Conservation (phyloP, 2,329 filamentous ascomycete species). For the Amauroascus niger region DNA sequence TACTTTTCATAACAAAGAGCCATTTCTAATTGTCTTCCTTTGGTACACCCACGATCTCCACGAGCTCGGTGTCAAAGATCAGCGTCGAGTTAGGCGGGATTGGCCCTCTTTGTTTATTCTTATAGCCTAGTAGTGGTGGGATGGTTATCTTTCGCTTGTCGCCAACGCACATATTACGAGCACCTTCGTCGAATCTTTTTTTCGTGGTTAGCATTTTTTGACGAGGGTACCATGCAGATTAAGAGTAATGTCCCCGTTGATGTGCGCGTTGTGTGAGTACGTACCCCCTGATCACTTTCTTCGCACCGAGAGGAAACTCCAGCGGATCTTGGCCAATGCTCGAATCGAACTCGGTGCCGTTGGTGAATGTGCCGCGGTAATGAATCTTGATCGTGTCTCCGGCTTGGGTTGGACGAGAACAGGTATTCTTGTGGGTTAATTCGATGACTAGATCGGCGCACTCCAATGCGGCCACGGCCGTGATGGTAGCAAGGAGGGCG, state of each 20-base stretch:
- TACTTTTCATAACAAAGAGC: neutral
- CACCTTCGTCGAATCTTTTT: conserved; percentile 73
- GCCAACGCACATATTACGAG: conserved; percentile 88
- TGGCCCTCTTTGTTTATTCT: conserved; percentile 63
- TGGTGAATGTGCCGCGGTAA: conserved; percentile 71
- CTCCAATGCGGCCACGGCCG: conserved; percentile 35
- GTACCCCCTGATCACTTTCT: conserved; percentile 80
- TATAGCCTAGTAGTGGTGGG: conserved; percentile 74
- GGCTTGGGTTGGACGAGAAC: conserved; percentile 63
- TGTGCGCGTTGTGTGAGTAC: conserved; percentile 29
- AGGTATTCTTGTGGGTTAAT: conserved; percentile 58
- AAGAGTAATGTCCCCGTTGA: neutral
- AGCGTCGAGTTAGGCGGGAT: conserved; percentile 75
- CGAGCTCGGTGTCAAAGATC: conserved; percentile 83
- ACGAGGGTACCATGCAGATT: neutral
- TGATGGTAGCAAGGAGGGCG: conserved; percentile 27
- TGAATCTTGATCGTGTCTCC: conserved; percentile 79
- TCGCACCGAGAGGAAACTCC: conserved; percentile 64
- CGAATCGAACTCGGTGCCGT: conserved; percentile 74
- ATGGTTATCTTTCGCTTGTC: conserved; percentile 86
- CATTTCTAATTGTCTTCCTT: conserved; percentile 30
- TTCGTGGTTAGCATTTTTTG: neutral
- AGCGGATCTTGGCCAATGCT: conserved; percentile 68
- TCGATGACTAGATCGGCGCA: conserved; percentile 60
- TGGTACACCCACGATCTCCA: conserved; percentile 66